Evolutionary conservation across 805 yeast species (phyloP).

Genomic region (Lachancea cidri): DNA sequence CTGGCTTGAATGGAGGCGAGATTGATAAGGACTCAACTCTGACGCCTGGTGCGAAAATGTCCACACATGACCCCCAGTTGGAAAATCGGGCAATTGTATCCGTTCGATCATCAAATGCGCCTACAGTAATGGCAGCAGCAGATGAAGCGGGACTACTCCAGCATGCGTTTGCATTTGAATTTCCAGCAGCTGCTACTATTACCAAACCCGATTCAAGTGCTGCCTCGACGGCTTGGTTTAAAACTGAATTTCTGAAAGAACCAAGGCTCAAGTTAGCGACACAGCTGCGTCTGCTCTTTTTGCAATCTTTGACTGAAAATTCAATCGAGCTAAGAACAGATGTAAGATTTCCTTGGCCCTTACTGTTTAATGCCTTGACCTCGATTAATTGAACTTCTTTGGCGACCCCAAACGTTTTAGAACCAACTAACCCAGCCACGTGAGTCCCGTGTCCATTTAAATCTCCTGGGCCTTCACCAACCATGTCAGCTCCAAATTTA

Average conservation of each 20-base stretch:
- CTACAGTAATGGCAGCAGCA: conserved; percentile 67
- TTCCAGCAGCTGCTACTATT: conserved; percentile 84
- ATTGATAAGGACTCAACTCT: conserved; percentile 53
- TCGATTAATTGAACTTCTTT: conserved; percentile 61
- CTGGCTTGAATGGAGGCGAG: conserved; percentile 14
- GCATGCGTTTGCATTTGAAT: conserved; percentile 73
- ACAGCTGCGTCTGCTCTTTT: conserved; percentile 37
- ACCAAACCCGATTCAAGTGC: conserved; percentile 69
- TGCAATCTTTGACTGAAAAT: conserved; percentile 58
- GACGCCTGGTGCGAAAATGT: conserved; percentile 79
- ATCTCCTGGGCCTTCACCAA: conserved; percentile 61
- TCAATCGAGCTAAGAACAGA: conserved; percentile 63
- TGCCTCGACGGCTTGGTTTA: conserved; percentile 72
- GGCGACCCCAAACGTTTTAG: conserved; percentile 77
- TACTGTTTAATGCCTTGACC: conserved; percentile 63
- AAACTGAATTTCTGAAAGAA: conserved; percentile 56
- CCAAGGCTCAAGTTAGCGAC: conserved; percentile 83
- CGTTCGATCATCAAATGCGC: conserved; percentile 74
- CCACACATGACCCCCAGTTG: conserved; percentile 94
- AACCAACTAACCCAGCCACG: conserved; percentile 85
- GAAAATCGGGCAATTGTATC: conserved; percentile 73
- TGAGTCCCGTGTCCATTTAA: conserved; percentile 86
- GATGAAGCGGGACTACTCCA: conserved; percentile 83
- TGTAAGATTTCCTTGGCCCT: conserved; percentile 68
- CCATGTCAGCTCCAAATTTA: conserved; percentile 52